Evolutionary conservation across 2,329 filamentous ascomycete genomes (phyloP).

Genomic region (Hypocrella siamensis): DNA sequence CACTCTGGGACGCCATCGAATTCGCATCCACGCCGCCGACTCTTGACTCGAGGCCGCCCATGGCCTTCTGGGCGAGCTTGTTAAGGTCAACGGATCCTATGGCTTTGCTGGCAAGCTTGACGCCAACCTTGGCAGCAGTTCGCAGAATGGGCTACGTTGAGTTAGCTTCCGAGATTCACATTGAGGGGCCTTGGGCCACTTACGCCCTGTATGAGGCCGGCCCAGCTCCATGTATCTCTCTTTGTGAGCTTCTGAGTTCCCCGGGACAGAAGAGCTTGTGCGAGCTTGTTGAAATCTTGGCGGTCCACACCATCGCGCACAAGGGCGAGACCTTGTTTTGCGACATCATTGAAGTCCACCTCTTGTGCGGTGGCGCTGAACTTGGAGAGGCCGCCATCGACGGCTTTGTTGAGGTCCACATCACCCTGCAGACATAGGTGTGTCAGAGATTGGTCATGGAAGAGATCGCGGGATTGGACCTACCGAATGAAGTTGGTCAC

Average conservation of each 20-base stretch:
- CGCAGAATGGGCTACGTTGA: neutral
- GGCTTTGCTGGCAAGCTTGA: neutral
- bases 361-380: neutral
- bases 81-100: neutral
- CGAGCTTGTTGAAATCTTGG: constrained; percentile 1
- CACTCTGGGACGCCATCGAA: neutral
- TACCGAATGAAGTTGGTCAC: constrained; percentile 1
- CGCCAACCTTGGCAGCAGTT: neutral
- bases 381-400: neutral
- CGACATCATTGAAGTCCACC: neutral
- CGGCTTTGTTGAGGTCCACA: constrained; percentile 1
- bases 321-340: neutral
- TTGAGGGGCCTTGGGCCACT: neutral
- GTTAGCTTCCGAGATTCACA: neutral
- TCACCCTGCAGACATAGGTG: neutral
- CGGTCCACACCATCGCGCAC: neutral
- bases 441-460: neutral
- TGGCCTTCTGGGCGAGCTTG: neutral
- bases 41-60: neutral
- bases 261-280: neutral
- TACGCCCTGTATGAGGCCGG: neutral
- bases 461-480: neutral
- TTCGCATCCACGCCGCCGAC: neutral
- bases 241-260: neutral
- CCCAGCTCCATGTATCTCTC: constrained; percentile 1